Percentiles rank a stretch among this genome's conserved stretches.
phyloP scores from a whole-genome alignment of 352 stramenopile species.

The Albugo laibachii region DNA sequence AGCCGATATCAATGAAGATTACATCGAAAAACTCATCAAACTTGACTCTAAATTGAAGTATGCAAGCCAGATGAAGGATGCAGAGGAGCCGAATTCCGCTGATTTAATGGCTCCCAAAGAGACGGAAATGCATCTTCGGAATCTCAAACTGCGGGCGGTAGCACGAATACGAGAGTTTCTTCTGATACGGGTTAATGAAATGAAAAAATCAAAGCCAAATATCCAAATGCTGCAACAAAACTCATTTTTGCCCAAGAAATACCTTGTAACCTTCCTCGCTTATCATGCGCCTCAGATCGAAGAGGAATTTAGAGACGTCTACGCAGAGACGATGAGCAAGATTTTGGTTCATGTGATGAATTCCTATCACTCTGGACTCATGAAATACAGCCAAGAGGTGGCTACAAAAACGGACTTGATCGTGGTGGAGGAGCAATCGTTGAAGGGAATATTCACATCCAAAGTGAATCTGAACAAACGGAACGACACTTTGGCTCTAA shows the following conservation, averaged over 20 bases:
- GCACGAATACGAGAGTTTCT: constrained; percentile 85
- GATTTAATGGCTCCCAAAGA: constrained; percentile 85
- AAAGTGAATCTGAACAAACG: constrained; percentile 91
- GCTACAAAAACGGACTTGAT: constrained; percentile 87
- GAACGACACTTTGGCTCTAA: constrained; percentile 87
- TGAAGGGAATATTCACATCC: constrained; percentile 71
- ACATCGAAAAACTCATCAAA: constrained; percentile 84
- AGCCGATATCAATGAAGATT: constrained; percentile 86
- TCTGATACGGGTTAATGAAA: constrained; percentile 78
- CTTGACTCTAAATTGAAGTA: constrained; percentile 89
- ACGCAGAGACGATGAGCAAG: constrained; percentile 94
- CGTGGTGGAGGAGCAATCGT: constrained; percentile 86
- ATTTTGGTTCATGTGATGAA: constrained; percentile 91
- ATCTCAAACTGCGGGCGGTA: constrained; percentile 61
- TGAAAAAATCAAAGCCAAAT: constrained; percentile 96
- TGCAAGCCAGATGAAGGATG: constrained; percentile 32
- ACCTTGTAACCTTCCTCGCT: constrained; percentile 88
- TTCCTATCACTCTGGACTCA: constrained; percentile 89
- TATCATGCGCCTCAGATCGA: constrained; percentile 85
- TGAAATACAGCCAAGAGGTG: constrained; percentile 89
- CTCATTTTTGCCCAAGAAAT: constrained; percentile 91
- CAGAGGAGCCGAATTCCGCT: constrained; percentile 47
- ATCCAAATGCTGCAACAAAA: constrained; percentile 97
- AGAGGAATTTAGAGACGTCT: constrained; percentile 89
- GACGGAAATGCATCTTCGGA: constrained; percentile 83